These are phyloP conservation scores for Blastobotrys arbuscula DNA, from an alignment of 1,139 yeast genomes.

Conservation along the genomic window DNA sequence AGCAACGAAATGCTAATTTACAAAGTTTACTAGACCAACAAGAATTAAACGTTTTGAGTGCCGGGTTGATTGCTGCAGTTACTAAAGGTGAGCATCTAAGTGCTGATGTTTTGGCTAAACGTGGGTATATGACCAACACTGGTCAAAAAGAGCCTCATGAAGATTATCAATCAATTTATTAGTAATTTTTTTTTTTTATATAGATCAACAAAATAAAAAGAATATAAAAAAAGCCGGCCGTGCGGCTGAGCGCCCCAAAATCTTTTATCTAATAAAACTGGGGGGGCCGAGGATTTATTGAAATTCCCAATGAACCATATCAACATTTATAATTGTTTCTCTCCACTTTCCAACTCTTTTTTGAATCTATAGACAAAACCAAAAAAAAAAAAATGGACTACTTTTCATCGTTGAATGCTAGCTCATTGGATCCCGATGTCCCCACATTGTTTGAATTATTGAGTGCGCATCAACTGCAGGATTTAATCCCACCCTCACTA, in stretches of 20 bases:
- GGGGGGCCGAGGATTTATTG: no score
- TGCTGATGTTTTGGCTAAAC: constrained; percentile 12
- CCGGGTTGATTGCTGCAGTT: constrained; percentile 24
- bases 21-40: constrained; percentile 20
- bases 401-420: constrained; percentile 72
- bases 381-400: constrained; percentile 53
- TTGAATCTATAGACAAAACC: not conserved
- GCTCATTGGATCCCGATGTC: constrained; percentile 64
- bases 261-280: no score
- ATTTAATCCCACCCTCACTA: constrained; percentile 74
- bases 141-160: not conserved
- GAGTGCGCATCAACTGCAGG: constrained; percentile 74
- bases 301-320: no score
- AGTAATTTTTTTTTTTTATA: no score
- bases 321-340: no score
- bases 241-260: no score
- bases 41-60: constrained; percentile 24
- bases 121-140: constrained; percentile 2
- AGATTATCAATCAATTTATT: no score
- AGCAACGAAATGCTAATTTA: constrained; percentile 11
- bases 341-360: no score
- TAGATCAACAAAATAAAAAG: no score
- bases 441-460: constrained; percentile 82
- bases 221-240: no score
- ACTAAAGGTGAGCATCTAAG: constrained; percentile 20